Conservation (phyloP, 2,329 filamentous ascomycete genomes). For the Penicillium aurantiogriseum region DNA sequence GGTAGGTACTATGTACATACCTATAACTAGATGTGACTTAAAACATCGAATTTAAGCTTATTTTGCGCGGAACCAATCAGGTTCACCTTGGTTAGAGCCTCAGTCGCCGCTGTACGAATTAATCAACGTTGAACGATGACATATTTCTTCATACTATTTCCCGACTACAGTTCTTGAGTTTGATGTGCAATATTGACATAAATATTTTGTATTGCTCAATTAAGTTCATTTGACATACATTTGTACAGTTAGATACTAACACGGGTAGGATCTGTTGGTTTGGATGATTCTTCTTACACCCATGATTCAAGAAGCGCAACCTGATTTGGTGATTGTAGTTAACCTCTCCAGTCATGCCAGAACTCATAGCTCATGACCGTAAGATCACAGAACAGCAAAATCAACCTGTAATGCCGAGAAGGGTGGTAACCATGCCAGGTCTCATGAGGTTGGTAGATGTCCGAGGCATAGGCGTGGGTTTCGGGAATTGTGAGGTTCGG, state of each 20-base stretch:
- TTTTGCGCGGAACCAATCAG: neutral
- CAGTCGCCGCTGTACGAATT: neutral
- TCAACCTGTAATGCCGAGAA: constrained; percentile 50
- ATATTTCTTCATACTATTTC: neutral
- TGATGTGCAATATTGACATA: no score
- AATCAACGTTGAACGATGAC: neutral
- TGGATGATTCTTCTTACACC: neutral
- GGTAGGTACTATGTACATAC: no score
- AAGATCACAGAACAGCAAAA: constrained; percentile 58
- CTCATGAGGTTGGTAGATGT: constrained; percentile 34
- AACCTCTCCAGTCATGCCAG: constrained; percentile 41
- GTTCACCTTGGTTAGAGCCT: neutral
- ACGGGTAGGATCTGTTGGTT: neutral
- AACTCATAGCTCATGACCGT: constrained; percentile 61
- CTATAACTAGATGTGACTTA: neutral
- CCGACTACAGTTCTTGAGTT: neutral
- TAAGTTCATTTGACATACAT: neutral
- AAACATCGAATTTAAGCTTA: neutral
- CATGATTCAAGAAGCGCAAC: neutral
- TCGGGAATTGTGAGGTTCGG: constrained; percentile 32
- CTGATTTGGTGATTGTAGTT: neutral
- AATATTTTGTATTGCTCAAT: neutral
- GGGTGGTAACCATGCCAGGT: constrained; percentile 41
- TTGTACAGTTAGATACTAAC: neutral
- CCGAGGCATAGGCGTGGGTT: constrained; percentile 35